phyloP scores from a whole-genome alignment of 2,329 filamentous ascomycete genomes.

The Elsinoe arachidis region DNA sequence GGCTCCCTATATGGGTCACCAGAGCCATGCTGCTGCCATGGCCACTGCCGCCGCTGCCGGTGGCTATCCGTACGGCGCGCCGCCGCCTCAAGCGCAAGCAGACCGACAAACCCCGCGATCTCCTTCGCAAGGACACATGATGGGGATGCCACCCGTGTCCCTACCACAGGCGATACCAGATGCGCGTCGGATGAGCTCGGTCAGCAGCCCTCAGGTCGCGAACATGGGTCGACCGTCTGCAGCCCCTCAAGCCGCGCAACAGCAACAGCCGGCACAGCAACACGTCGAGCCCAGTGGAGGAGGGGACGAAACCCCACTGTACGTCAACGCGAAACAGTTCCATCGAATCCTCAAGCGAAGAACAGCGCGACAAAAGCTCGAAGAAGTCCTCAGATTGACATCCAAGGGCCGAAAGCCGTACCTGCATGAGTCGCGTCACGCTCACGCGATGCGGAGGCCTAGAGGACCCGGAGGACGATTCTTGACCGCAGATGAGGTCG shows the following conservation, averaged over 20 bases:
- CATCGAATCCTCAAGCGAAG: constrained; percentile 92
- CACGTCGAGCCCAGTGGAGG: constrained; percentile 43
- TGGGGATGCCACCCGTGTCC: constrained; percentile 46
- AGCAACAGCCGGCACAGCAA: constrained; percentile 27
- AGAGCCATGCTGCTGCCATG: constrained; percentile 78
- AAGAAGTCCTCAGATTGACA: constrained; percentile 83
- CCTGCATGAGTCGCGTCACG: constrained; percentile 92
- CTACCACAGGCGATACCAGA: constrained; percentile 36
- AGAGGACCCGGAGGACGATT: constrained; percentile 91
- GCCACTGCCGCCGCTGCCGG: constrained; percentile 78
- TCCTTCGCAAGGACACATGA: constrained; percentile 60
- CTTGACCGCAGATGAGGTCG: constrained; percentile 91
- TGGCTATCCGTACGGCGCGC: constrained; percentile 60
- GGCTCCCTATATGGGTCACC: constrained; percentile 64
- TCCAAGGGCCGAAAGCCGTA: constrained; percentile 96
- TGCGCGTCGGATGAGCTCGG: constrained; percentile 33
- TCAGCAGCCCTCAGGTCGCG: constrained; percentile 56
- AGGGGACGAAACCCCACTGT: constrained; percentile 85
- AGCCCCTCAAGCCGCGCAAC: constrained; percentile 20
- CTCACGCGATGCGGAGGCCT: constrained; percentile 93
- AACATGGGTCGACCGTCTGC: constrained; percentile 11
- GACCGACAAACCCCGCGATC: constrained; percentile 62
- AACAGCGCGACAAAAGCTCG: constrained; percentile 84
- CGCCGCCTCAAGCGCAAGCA: constrained; percentile 63
- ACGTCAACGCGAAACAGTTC: constrained; percentile 98